A percentile compares a stretch with the other conserved stretches of the same genome.
These are phyloP conservation scores for Rhynchosporium agropyri DNA, from an alignment of 2,329 filamentous ascomycete genomes.

Conservation along the genomic window DNA sequence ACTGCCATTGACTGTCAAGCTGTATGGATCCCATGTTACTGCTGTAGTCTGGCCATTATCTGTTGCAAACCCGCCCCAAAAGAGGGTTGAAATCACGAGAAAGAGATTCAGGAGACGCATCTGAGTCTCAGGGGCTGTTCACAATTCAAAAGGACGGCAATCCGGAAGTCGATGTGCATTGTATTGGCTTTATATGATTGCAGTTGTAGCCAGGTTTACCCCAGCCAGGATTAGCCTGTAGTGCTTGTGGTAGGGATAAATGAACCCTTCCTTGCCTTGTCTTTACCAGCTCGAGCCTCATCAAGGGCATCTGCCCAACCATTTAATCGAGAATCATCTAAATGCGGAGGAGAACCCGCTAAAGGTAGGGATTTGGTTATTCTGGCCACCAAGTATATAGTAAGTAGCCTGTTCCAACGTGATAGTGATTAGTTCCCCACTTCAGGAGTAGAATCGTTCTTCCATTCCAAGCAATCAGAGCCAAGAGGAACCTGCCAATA, in stretches of 20 bases:
- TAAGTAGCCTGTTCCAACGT: neutral
- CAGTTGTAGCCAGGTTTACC: neutral
- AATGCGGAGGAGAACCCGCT: no score
- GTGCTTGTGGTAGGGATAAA: no score
- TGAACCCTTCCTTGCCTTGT: no score
- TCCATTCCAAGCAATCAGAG: conserved; percentile 22
- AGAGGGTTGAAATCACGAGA: conserved; percentile 30
- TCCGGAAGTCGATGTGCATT: neutral
- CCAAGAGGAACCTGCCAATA: neutral
- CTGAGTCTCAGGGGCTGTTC: neutral
- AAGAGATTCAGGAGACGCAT: conserved; percentile 37
- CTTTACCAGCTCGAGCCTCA: no score
- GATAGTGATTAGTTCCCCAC: conserved; percentile 1
- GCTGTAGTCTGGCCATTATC: conserved; percentile 47
- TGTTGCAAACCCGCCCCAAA: conserved; percentile 41
- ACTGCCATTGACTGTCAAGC: conserved; percentile 52
- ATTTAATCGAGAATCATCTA: no score
- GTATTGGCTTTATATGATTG: conserved; percentile 15
- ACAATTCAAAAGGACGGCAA: neutral
- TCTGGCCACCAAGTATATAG: no score
- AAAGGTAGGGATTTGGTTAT: no score
- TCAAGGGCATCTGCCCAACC: no score
- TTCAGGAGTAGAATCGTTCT: conserved; percentile 8
- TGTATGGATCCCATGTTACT: conserved; percentile 57
- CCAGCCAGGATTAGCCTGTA: no score